These are phyloP conservation scores for Ambrosiella beaveri DNA, from an alignment of 2,329 filamentous ascomycete species.

Conservation along the genomic window DNA sequence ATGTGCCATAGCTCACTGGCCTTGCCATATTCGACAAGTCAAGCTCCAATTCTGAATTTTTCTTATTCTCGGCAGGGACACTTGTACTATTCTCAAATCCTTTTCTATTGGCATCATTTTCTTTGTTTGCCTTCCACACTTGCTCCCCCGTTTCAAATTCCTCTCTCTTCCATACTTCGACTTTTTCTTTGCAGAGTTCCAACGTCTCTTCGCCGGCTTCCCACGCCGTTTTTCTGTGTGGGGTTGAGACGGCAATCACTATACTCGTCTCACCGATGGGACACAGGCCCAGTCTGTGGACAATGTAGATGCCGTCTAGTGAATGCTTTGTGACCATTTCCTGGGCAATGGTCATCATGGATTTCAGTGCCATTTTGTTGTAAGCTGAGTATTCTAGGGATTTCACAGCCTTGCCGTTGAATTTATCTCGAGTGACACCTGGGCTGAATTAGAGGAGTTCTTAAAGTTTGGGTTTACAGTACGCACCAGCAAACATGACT, in stretches of 20 bases:
- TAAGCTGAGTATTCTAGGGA: conserved; percentile 65
- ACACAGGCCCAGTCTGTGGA: conserved; percentile 71
- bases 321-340: conserved; percentile 40
- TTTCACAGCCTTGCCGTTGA: conserved; percentile 52
- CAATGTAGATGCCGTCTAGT: conserved; percentile 58
- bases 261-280: conserved; percentile 90
- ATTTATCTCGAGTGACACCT: conserved; percentile 66
- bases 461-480: conserved; percentile 3
- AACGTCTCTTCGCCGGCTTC: conserved; percentile 73
- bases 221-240: conserved; percentile 77
- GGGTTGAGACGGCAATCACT: conserved; percentile 66
- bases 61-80: background rate
- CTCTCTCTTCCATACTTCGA: conserved; percentile 94
- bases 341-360: conserved; percentile 47
- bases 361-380: conserved; percentile 47
- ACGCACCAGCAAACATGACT: conserved; percentile 54
- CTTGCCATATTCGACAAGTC: background rate
- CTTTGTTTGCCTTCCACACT: conserved; percentile 76
- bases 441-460: conserved; percentile 13
- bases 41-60: background rate
- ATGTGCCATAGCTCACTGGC: background rate
- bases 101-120: conserved; percentile 37
- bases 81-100: background rate
- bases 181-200: conserved; percentile 66
- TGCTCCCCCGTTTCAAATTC: conserved; percentile 64